Base-by-base conservation (phyloP, 2,329 filamentous ascomycete species). In the Nothophoma quercina region DNA sequence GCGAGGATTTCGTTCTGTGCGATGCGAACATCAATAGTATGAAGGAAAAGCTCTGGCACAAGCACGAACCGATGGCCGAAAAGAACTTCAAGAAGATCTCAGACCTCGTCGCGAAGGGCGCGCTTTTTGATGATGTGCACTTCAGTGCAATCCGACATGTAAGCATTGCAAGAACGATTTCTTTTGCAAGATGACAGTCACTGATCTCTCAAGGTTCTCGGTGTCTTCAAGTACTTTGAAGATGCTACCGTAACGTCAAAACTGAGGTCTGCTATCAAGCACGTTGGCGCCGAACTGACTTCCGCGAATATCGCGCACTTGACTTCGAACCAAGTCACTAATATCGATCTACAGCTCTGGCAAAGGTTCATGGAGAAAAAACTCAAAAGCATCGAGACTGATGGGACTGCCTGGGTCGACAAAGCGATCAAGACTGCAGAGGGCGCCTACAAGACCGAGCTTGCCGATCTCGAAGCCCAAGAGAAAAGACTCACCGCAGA, bases 1-100 rank as follows among this genome's bases (percentile, higher is more conserved):
- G 32, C 19, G 45, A 40, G 1, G 45, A 49, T 15, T 49, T 49
- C 35, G 45, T 49, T 15, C 15, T 49, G 4, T 41, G 35, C 35
- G 22, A 40, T 10, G n/a, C 7, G n/a, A 36, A 49, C 18, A 42
- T 49, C 21, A 49, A 49, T 13, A 22, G 35, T 6, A 41, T 33
- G 15, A 49, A 49, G 18, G 36, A 29, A 1, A 32, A 36, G 3
- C 34, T 42, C 16, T 49, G 45, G 45, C 19, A 49, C 21, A 25
- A 19, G 15, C 2, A 2, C 26, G 30, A 8, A 23, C 25, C 44
- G 6, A 47, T 47, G 34, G 26, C 22, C 12, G 2, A 7, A 5
- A 16, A 1, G 10, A 47, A 39, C 16, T 47, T 30, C n/a, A 39
- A 39, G 34, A 32, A 5, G n/a, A n/a, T n/a, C n/a, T n/a, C n/a